Evolutionary conservation across 2,329 filamentous ascomycete genomes (phyloP).

Genomic region (Fusarium oxysporum): DNA sequence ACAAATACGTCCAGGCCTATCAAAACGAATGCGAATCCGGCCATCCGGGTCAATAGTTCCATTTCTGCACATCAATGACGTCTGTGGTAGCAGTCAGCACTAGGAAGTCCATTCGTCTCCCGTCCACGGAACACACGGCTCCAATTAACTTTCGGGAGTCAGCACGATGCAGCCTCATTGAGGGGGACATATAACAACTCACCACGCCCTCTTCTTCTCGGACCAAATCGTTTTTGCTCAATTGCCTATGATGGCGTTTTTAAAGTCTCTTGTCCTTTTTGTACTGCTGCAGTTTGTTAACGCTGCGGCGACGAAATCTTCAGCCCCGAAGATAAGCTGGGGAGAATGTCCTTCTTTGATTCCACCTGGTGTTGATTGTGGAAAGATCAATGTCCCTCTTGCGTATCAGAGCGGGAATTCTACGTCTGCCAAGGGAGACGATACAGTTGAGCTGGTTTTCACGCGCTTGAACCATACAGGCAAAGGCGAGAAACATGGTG

Average conservation of each 20-base stretch:
- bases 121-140: constrained; percentile 12
- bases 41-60: not conserved
- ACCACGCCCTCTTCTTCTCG: not conserved
- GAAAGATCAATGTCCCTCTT: constrained; percentile 31
- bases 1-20: not conserved
- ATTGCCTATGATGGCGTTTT: not conserved
- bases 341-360: constrained; percentile 13
- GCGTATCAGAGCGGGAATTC: constrained; percentile 32
- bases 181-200: constrained; percentile 11
- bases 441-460: constrained; percentile 13
- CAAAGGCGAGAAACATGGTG: constrained; percentile 23
- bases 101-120: not conserved
- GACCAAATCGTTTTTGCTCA: not conserved
- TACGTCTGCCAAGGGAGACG: constrained; percentile 13
- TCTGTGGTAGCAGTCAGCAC: constrained; percentile 17
- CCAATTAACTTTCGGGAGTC: constrained; percentile 14
- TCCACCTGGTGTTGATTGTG: constrained; percentile 34
- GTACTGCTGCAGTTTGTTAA: not conserved
- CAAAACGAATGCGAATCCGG: not conserved
- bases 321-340: constrained; percentile 11
- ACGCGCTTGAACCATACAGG: constrained; percentile 31
- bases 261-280: not conserved
- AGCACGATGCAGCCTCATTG: not conserved
- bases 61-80: constrained; percentile 7
- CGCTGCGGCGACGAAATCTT: not conserved